A percentile compares a stretch with the other conserved stretches of the same genome.
These are phyloP conservation scores for Lagerstroemia speciosa DNA, from an alignment of 345 rosid species.

Conservation along the genomic window DNA sequence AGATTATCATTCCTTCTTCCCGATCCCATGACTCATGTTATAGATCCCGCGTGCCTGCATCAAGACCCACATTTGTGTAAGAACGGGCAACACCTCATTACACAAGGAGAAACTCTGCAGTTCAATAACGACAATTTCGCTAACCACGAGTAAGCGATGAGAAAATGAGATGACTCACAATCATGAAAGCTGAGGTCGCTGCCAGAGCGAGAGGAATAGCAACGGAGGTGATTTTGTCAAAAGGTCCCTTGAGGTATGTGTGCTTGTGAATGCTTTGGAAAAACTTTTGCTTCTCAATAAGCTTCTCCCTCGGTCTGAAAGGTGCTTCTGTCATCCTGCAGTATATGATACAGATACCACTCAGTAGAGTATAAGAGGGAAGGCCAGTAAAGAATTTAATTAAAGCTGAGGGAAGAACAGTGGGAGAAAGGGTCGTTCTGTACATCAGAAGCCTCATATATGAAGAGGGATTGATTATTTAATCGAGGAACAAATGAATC, in stretches of 20 bases:
- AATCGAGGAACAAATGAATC: too few relatives aligned
- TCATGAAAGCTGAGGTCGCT: slow-evolving; percentile 41
- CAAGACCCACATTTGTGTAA: neutral
- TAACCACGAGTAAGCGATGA: too few relatives aligned
- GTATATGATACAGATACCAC: too few relatives aligned
- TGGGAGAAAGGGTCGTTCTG: too few relatives aligned
- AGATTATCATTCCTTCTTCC: slow-evolving; percentile 19
- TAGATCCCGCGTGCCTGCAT: slow-evolving; percentile 21
- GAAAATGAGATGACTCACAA: slow-evolving; percentile 39
- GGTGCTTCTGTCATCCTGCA: slow-evolving; percentile 43
- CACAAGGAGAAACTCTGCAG: too few relatives aligned
- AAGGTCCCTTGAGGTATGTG: slow-evolving; percentile 75
- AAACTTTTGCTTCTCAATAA: slow-evolving; percentile 65
- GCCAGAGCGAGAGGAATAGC: slow-evolving; percentile 79
- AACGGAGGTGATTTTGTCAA: slow-evolving; percentile 78
- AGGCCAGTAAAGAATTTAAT: too few relatives aligned
- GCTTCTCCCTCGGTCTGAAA: slow-evolving; percentile 78
- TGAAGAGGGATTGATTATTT: too few relatives aligned
- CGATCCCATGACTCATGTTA: slow-evolving; percentile 23
- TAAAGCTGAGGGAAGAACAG: too few relatives aligned
- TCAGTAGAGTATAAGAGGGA: too few relatives aligned
- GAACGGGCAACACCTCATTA: neutral
- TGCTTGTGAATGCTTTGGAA: slow-evolving; percentile 71
- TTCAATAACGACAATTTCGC: too few relatives aligned
- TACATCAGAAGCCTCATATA: too few relatives aligned